A percentile compares a stretch with the other conserved stretches of the same genome.
Conservation (phyloP, 805 yeast species). For the Candida taoyuanica region DNA sequence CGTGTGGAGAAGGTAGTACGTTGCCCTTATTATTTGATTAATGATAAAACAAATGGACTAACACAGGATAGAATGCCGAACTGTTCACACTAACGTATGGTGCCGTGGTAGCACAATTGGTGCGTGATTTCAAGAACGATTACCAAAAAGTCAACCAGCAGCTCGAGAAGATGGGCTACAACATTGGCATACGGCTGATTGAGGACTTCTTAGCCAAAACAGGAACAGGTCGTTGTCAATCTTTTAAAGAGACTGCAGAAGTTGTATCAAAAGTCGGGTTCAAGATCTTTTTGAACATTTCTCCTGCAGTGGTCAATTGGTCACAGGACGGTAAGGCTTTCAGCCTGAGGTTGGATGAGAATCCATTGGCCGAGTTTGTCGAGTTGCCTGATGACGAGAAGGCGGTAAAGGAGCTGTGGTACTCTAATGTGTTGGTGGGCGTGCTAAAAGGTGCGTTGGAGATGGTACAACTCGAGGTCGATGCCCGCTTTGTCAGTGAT, state of each 20-base stretch:
- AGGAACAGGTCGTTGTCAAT: conserved; percentile 75
- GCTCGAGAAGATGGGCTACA: conserved; percentile 90
- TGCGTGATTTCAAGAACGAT: conserved; percentile 75
- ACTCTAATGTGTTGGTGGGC: conserved; percentile 85
- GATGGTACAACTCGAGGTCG: conserved; percentile 93
- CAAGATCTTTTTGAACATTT: conserved; percentile 78
- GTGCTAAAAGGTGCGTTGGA: conserved; percentile 87
- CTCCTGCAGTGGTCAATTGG: conserved; percentile 76
- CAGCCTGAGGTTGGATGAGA: conserved; percentile 68
- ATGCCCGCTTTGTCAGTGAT: conserved; percentile 75
- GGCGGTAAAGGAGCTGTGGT: conserved; percentile 77
- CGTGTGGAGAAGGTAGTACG: conserved; percentile 78
- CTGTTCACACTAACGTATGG: conserved; percentile 94
- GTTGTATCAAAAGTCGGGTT: conserved; percentile 83
- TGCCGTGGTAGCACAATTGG: conserved; percentile 84
- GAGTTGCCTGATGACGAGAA: conserved; percentile 82
- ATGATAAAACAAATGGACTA: neutral
- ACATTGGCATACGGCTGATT: conserved; percentile 83
- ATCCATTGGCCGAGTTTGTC: conserved; percentile 92
- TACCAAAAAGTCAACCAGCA: conserved; percentile 77
- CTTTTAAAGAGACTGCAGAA: conserved; percentile 83
- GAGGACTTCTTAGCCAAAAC: conserved; percentile 92
- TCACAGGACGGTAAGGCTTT: conserved; percentile 69
- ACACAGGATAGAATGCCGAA: conserved; percentile 63
- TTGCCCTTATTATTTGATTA: conserved; percentile 15